These are phyloP conservation scores for Microbotryomycetes sp. DNA, from an alignment of 1,284 basidiomycete genomes.

Conservation along the genomic window DNA sequence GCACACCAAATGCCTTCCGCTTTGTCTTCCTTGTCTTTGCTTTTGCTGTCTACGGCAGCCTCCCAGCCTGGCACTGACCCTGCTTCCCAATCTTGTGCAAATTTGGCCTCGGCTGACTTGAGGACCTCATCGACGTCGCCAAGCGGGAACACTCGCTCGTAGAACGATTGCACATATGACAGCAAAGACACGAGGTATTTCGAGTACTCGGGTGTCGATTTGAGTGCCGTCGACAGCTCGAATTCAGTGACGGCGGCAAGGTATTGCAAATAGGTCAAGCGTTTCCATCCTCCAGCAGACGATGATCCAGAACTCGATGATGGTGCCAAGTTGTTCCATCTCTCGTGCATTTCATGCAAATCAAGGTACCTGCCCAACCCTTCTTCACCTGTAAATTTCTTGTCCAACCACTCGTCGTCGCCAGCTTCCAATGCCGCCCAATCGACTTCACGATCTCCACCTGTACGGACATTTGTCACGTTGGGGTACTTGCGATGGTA, in stretches of 20 bases:
- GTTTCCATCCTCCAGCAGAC: slow-evolving; percentile 37
- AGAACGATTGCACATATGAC: slow-evolving; percentile 76
- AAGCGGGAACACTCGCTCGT: slow-evolving; percentile 72
- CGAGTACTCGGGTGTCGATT: slow-evolving; percentile 28
- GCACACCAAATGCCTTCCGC: slow-evolving; percentile 84
- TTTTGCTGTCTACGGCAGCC: slow-evolving; percentile 47
- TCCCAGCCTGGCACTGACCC: slow-evolving; percentile 73
- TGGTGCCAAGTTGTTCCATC: slow-evolving; percentile 78
- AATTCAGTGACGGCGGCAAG: slow-evolving; percentile 48
- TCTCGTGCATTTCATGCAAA: slow-evolving; percentile 77
- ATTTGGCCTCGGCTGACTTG: slow-evolving; percentile 58
- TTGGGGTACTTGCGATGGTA: slow-evolving; percentile 94
- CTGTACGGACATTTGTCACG: slow-evolving; percentile 59
- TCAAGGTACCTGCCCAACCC: slow-evolving; percentile 91
- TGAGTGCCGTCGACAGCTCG: slow-evolving; percentile 25
- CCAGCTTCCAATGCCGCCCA: slow-evolving; percentile 35
- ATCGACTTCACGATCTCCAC: slow-evolving; percentile 37
- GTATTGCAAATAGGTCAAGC: slow-evolving; percentile 81
- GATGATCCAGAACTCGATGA: slow-evolving; percentile 44
- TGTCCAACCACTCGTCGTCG: slow-evolving; percentile 51
- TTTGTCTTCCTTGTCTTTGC: slow-evolving; percentile 41
- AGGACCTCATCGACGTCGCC: slow-evolving; percentile 70
- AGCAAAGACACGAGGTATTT: slow-evolving; percentile 80
- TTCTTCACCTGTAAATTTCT: slow-evolving; percentile 93
- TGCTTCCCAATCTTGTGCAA: slow-evolving; percentile 72